Evolutionary conservation across 1,284 basidiomycete genomes (phyloP).

Genomic region (Irpex lacteus): DNA sequence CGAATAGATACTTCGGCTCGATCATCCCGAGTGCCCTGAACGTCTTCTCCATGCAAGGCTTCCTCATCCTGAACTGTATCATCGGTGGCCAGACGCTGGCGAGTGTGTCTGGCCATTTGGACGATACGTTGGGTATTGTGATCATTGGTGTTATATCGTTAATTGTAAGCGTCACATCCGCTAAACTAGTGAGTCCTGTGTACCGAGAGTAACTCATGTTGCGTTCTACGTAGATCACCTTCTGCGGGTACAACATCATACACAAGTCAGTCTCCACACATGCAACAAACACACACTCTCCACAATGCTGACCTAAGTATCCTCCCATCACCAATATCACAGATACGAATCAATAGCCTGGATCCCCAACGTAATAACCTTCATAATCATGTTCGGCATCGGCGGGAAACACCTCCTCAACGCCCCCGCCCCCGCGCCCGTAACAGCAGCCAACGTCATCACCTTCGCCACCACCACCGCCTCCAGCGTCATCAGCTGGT

Average conservation of each 20-base stretch:
- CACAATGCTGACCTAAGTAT: too few relatives aligned
- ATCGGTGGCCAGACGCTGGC: slow-evolving; percentile 74
- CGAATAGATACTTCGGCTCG: slow-evolving; percentile 54
- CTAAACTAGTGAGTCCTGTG: too few relatives aligned
- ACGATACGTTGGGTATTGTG: slow-evolving; percentile 70
- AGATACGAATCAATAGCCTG: slow-evolving; percentile 62
- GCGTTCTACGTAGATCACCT: slow-evolving; percentile 35
- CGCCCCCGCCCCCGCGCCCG: slow-evolving; percentile 28
- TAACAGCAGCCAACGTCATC: slow-evolving; percentile 28
- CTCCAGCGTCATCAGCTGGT: slow-evolving; percentile 53
- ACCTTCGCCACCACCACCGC: slow-evolving; percentile 36
- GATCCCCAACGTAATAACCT: slow-evolving; percentile 66
- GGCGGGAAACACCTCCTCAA: slow-evolving; percentile 48
- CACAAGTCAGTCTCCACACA: slow-evolving; percentile 45
- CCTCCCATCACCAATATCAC: too few relatives aligned
- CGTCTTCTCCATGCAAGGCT: slow-evolving; percentile 65
- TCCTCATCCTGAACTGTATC: slow-evolving; percentile 72
- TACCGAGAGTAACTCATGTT: neutral
- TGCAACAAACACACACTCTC: too few relatives aligned
- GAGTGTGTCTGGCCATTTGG: slow-evolving; percentile 51
- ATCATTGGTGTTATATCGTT: slow-evolving; percentile 73
- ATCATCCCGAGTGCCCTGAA: slow-evolving; percentile 47
- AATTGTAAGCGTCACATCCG: slow-evolving; percentile 27
- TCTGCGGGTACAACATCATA: slow-evolving; percentile 64
- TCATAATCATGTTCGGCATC: slow-evolving; percentile 63